A percentile compares a stretch with the other conserved stretches of the same genome.
Conservation (phyloP, 2,329 filamentous ascomycete species). For the Cordyceps javanica region DNA sequence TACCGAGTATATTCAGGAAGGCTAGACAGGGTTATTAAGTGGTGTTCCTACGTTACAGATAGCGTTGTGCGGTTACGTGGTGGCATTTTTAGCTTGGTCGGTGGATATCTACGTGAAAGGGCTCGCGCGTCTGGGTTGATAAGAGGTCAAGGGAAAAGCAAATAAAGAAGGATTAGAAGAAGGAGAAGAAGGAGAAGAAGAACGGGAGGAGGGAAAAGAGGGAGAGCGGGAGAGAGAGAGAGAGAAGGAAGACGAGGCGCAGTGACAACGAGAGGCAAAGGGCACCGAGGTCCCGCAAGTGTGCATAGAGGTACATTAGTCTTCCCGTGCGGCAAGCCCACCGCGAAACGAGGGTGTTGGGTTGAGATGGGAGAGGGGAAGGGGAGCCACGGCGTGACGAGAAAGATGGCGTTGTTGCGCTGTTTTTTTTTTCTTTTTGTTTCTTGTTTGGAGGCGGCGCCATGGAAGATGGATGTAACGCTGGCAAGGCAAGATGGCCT, state of each 20-base stretch:
- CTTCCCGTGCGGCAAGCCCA: conserved; percentile 11
- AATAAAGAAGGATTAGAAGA: neutral
- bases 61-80: neutral
- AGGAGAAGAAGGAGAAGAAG: neutral
- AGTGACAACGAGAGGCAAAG: neutral
- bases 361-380: neutral
- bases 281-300: conserved; percentile 5
- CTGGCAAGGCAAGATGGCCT: neutral
- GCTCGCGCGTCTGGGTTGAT: too few relatives aligned
- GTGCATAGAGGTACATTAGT: conserved; percentile 10
- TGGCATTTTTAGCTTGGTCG: neutral
- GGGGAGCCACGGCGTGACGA: too few relatives aligned
- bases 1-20: neutral
- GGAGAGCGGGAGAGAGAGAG: neutral
- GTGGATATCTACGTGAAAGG: neutral
- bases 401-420: neutral
- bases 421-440: too few relatives aligned
- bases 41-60: neutral
- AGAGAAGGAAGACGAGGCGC: too few relatives aligned
- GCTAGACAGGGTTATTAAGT: neutral
- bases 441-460: too few relatives aligned
- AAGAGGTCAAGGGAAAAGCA: neutral
- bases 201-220: neutral
- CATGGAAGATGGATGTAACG: neutral
- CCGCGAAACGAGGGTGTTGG: neutral